phyloP scores from a whole-genome alignment of 345 rosid genomes.

The Aurinia saxatilis region DNA sequence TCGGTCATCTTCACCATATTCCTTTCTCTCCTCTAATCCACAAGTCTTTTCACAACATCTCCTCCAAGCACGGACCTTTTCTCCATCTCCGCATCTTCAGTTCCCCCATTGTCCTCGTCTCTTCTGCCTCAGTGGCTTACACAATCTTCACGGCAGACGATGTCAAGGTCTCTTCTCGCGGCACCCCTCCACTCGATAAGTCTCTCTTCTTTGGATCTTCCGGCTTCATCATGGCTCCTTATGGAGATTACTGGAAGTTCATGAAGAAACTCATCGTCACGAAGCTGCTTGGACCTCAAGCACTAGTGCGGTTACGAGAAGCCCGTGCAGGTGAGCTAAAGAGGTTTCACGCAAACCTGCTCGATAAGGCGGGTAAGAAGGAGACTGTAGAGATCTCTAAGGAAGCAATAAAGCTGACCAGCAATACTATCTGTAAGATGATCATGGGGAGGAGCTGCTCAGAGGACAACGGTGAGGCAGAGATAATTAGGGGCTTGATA shows the following conservation, averaged over 20 bases:
- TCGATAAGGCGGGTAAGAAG: not conserved
- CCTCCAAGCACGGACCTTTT: too few species aligned
- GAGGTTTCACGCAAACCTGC: not conserved
- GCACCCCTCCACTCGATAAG: not conserved
- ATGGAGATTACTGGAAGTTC: not conserved
- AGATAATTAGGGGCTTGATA: not conserved
- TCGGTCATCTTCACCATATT: too few species aligned
- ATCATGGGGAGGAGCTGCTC: slow-evolving; percentile 15
- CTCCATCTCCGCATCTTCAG: too few species aligned
- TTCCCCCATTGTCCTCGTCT: too few species aligned
- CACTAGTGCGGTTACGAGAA: not conserved
- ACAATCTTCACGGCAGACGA: not conserved
- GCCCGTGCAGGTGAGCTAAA: not conserved
- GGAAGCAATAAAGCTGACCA: not conserved
- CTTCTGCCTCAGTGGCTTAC: too few species aligned
- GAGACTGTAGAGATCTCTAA: slow-evolving; percentile 7
- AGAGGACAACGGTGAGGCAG: not conserved
- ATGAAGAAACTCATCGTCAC: slow-evolving; percentile 12
- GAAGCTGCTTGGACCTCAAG: not conserved
- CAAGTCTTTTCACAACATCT: too few species aligned
- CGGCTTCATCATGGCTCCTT: not conserved
- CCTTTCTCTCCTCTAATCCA: too few species aligned
- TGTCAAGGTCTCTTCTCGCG: not conserved
- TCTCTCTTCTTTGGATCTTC: not conserved
- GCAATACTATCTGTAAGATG: slow-evolving; percentile 6